These are phyloP conservation scores for Talaromyces sp. DNA, from an alignment of 2,329 filamentous ascomycete genomes.

Conservation along the genomic window DNA sequence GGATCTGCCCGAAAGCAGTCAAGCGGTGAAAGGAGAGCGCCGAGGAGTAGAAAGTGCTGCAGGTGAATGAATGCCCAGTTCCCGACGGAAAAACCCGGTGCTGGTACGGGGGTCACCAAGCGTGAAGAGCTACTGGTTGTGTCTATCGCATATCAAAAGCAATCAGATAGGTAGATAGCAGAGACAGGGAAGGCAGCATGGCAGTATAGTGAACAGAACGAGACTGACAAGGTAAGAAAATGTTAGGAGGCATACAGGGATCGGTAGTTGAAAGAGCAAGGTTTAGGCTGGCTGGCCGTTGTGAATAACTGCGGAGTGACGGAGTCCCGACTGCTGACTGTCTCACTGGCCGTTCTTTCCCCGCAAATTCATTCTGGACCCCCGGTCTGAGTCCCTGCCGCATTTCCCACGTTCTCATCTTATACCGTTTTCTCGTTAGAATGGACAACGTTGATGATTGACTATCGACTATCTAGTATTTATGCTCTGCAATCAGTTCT, in stretches of 20 bases:
- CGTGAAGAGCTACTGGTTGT: neutral
- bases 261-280: neutral
- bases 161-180: neutral
- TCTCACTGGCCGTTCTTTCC: neutral
- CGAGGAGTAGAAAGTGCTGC: neutral
- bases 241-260: neutral
- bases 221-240: neutral
- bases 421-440: no score
- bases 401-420: neutral
- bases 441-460: no score
- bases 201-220: neutral
- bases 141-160: neutral
- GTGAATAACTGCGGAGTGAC: neutral
- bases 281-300: neutral
- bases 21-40: neutral
- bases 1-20: neutral
- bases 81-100: neutral
- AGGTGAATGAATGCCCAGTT: neutral
- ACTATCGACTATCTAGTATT: neutral
- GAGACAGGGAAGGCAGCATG: neutral
- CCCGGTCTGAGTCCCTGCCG: neutral
- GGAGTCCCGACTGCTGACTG: neutral
- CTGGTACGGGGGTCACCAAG: neutral
- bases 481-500: neutral
- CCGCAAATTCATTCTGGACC: neutral